phyloP scores from a whole-genome alignment of 768 basidiomycete species.

The Collybia sordida region DNA sequence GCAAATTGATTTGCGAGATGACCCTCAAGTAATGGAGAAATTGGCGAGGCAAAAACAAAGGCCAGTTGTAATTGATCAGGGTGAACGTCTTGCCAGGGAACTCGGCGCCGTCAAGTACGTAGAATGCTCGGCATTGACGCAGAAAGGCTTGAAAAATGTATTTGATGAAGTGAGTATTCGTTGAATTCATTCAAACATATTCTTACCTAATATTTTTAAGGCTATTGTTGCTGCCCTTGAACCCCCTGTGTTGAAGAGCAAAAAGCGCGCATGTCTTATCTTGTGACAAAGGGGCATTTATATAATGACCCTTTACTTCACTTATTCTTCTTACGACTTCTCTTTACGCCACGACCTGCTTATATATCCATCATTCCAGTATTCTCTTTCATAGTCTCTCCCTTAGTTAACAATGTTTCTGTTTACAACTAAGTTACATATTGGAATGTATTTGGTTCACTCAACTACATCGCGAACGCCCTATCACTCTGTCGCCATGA shows the following conservation, averaged over 20 bases:
- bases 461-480: background rate
- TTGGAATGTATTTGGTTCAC: conserved; percentile 16
- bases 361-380: conserved; percentile 44
- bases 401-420: conserved; percentile 40
- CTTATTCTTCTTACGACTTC: conserved; percentile 31
- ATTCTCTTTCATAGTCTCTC: conserved; percentile 29
- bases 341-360: conserved; percentile 41
- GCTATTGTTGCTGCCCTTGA: conserved; percentile 99
- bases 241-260: conserved; percentile 88
- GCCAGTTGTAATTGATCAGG: conserved; percentile 84
- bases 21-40: conserved; percentile 91
- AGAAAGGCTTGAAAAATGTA: conserved; percentile 99
- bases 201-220: conserved; percentile 35
- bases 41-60: conserved; percentile 94
- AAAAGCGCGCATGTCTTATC: conserved; percentile 76
- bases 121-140: conserved; percentile 98
- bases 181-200: conserved; percentile 6
- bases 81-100: conserved; percentile 94
- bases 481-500: background rate
- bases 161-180: conserved; percentile 88
- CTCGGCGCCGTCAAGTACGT: conserved; percentile 99
- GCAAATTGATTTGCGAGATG: conserved; percentile 95
- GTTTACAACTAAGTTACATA: conserved; percentile 20
- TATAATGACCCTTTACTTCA: conserved; percentile 19
- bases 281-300: conserved; percentile 51